These are phyloP conservation scores for Sutorius eximius DNA, from an alignment of 1,284 basidiomycete genomes.

Conservation along the genomic window DNA sequence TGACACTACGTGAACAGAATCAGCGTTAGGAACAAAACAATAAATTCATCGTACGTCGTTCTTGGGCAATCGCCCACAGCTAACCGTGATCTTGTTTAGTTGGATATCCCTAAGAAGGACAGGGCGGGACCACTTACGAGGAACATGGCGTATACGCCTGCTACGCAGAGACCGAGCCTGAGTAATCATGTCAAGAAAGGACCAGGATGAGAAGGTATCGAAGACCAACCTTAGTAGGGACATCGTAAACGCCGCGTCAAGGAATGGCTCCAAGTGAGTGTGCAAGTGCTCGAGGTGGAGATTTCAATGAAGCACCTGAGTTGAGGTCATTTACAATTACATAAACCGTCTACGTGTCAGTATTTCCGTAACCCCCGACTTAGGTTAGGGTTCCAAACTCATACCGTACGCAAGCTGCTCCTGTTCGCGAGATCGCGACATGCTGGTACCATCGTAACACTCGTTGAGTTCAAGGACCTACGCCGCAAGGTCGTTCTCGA, in stretches of 20 bases:
- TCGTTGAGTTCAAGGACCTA: no score
- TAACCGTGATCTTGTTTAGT: slow-evolving; percentile 13
- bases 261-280: background rate
- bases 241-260: slow-evolving; percentile 18
- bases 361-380: slow-evolving; percentile 16
- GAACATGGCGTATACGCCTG: slow-evolving; percentile 79
- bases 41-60: slow-evolving; percentile 61
- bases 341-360: slow-evolving; percentile 30
- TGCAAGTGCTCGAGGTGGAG: background rate
- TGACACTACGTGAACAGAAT: slow-evolving; percentile 55
- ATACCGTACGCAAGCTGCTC: background rate
- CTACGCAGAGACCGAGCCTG: slow-evolving; percentile 64
- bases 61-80: slow-evolving; percentile 90
- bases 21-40: background rate
- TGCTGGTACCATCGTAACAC: background rate
- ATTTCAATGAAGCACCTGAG: background rate
- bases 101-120: background rate
- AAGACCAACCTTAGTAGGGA: slow-evolving; percentile 28
- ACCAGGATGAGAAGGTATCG: background rate
- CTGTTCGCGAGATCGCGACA: background rate
- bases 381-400: slow-evolving; percentile 24
- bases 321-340: background rate
- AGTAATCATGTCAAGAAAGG: background rate
- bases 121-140: slow-evolving; percentile 47
- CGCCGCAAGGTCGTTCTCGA: no score